Conservation (phyloP, 2,329 filamentous ascomycete species). For the Cyphellophora attinorum region DNA sequence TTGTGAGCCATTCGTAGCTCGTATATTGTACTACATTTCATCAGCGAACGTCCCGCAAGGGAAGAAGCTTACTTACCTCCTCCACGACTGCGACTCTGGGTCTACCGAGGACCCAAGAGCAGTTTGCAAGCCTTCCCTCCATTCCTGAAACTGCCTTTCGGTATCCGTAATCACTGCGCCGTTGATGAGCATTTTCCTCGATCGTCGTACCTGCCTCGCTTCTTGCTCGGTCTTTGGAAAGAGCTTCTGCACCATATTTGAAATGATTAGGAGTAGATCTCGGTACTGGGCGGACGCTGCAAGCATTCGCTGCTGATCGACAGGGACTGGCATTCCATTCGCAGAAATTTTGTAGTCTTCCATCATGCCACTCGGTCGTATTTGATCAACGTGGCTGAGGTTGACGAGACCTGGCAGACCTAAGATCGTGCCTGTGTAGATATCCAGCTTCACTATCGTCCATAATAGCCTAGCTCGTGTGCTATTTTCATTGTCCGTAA, state of each 20-base stretch:
- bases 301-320: constrained; percentile 6
- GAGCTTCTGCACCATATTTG: constrained; percentile 9
- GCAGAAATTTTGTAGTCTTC: constrained; percentile 6
- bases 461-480: constrained; percentile 10
- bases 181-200: constrained; percentile 9
- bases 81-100: neutral
- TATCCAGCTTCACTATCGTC: constrained; percentile 13
- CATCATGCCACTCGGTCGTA: constrained; percentile 5
- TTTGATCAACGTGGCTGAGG: constrained; percentile 11
- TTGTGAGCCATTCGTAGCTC: constrained; percentile 14
- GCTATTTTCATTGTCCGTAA: constrained; percentile 5
- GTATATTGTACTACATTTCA: constrained; percentile 7
- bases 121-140: constrained; percentile 7
- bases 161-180: constrained; percentile 7
- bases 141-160: constrained; percentile 10
- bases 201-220: constrained; percentile 3
- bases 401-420: constrained; percentile 12
- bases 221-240: constrained; percentile 9
- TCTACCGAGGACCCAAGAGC: constrained; percentile 5
- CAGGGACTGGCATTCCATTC: constrained; percentile 4
- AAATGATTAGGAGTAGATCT: constrained; percentile 10
- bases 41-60: too few relatives aligned
- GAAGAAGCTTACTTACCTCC: constrained; percentile 6
- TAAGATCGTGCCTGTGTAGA: constrained; percentile 11
- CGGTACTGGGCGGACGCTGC: constrained; percentile 13